These are phyloP conservation scores for Stellera chamaejasme DNA, from an alignment of 345 rosid genomes.

Conservation along the genomic window DNA sequence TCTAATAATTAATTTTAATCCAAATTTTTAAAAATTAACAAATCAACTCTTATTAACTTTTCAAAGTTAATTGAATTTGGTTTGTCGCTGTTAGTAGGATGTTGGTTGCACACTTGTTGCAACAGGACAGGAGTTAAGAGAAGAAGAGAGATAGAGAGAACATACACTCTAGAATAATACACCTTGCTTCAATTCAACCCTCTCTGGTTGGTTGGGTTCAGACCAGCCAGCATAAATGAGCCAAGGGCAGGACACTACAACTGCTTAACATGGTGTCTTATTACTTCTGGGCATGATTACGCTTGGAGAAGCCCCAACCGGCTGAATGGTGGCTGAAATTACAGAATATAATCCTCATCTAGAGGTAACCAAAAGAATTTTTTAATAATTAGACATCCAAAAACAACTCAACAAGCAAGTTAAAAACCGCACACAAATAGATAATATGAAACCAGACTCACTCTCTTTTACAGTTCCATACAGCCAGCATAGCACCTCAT, in stretches of 20 bases:
- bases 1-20: too few species aligned
- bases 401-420: not conserved
- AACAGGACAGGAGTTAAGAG: too few species aligned
- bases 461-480: slow-evolving; percentile 97
- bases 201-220: not conserved
- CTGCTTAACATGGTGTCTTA: slow-evolving; percentile 52
- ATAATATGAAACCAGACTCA: slow-evolving; percentile 28
- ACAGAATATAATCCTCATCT: slow-evolving; percentile 87
- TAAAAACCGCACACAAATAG: not conserved
- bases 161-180: too few species aligned
- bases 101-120: too few species aligned
- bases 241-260: slow-evolving; percentile 10
- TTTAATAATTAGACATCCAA: not conserved
- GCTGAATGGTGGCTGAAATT: slow-evolving; percentile 64
- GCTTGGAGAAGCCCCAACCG: slow-evolving; percentile 93
- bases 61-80: too few species aligned
- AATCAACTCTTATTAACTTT: too few species aligned
- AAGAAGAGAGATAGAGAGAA: too few species aligned
- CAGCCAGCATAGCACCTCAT: slow-evolving; percentile 96
- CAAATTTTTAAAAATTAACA: too few species aligned
- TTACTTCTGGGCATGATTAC: slow-evolving; percentile 79
- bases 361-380: slow-evolving; percentile 13
- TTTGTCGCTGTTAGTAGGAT: too few species aligned
- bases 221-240: not conserved
- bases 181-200: not conserved